A percentile compares a stretch with the other conserved stretches of the same genome.
phyloP scores from a whole-genome alignment of 2,329 filamentous ascomycete species.

The Lachnellula subtilissima region DNA sequence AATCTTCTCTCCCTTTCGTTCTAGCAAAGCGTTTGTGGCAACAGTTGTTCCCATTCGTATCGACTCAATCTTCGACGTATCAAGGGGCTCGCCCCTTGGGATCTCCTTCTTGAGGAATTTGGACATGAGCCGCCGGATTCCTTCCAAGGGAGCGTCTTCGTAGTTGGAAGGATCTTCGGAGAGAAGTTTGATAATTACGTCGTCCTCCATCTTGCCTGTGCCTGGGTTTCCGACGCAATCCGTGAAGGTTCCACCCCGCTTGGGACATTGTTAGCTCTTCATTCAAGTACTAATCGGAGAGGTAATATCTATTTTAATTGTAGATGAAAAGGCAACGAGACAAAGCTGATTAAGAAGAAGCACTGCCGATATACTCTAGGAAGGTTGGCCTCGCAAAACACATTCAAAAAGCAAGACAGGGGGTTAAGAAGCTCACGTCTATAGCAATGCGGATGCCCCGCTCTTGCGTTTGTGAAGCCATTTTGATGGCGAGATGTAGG shows the following conservation, averaged over 20 bases:
- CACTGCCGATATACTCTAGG: background rate
- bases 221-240: conserved; percentile 64
- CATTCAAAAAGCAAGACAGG: conserved; percentile 23
- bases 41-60: conserved; percentile 97
- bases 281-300: background rate
- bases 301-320: background rate
- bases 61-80: conserved; percentile 79
- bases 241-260: conserved; percentile 69
- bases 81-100: conserved; percentile 71
- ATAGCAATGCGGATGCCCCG: background rate
- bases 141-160: conserved; percentile 64
- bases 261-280: background rate
- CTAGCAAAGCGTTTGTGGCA: conserved; percentile 84
- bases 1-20: conserved; percentile 85
- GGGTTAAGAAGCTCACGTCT: background rate
- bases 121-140: conserved; percentile 79
- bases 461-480: background rate
- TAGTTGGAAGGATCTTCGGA: conserved; percentile 70
- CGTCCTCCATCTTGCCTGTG: conserved; percentile 38
- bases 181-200: conserved; percentile 68
- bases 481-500: background rate
- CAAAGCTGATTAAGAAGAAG: background rate
- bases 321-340: too few relatives aligned
- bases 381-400: conserved; percentile 28
- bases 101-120: conserved; percentile 72